Base-by-base conservation (phyloP, 2,329 filamentous ascomycete species). In the Tolypocladium endophyticum region DNA sequence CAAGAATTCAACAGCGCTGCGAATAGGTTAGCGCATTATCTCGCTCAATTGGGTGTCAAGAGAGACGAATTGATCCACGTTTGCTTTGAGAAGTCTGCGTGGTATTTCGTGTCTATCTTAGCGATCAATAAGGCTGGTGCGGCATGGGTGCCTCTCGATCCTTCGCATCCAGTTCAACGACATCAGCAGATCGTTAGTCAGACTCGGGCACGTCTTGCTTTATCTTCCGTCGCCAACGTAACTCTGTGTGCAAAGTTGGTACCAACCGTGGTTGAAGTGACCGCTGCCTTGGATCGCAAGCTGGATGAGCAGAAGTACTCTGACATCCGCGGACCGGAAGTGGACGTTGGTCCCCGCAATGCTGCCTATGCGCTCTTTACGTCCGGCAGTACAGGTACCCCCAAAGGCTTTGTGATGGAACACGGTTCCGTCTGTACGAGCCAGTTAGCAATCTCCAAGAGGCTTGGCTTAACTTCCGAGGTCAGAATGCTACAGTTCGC, bases 1-100 rank as follows among this genome's bases (percentile, higher is more conserved):
- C 56, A 64, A 54, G 68, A 77, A 38, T 65, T 77, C 36, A 35
- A 62, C n/a, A 16, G 12, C 5, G 47, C 56, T 8, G 25, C 58
- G 8, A 59, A 58, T 25, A 33, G 47, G 11, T 55, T 64, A 18
- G 61, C 62, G 3, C n/a, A 30, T 30, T 41, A 61, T 18, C 61
- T 63, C 25, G 38, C 58, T 30, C 12, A 36, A n/a, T 25, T 52
- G 30, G 67, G 67, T n/a, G 63, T 74, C n/a, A 23, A n/a, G 20
- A 5, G 30, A 14, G 18, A 25, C 7, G 52, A 55, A 5, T 12
- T 55, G 9, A 12, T 55, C 4, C 52, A 20, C 28, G 52, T 55
- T 5, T 55, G 52, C 12, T 55, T 55, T 23, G 52, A 55, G n/a
- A 55, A 35, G 33, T 55, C 52, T 18, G 52, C 30, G n/a, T 65